A percentile compares a stretch with the other conserved stretches of the same genome.
Conservation (phyloP, 495 filamentous ascomycete species). For the Astrocystis sublimbata region DNA sequence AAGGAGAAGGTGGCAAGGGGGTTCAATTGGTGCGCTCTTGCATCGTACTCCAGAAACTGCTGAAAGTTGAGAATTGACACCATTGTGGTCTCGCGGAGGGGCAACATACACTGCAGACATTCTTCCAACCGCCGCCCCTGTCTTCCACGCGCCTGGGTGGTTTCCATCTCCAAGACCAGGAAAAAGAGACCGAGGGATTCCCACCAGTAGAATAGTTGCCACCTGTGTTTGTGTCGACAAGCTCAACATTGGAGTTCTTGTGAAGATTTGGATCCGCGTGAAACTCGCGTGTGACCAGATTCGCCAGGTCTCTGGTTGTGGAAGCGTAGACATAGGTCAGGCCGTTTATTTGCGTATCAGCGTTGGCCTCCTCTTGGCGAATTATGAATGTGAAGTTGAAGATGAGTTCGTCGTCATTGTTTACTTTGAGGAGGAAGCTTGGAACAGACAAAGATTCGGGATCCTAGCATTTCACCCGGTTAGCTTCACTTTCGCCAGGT, state of each 20-base stretch:
- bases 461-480: slow-evolving; percentile 58
- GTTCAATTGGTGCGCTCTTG: slow-evolving; percentile 82
- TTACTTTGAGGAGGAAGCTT: slow-evolving; percentile 79
- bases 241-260: slow-evolving; percentile 92
- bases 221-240: slow-evolving; percentile 51
- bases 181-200: slow-evolving; percentile 79
- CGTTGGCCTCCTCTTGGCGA: slow-evolving; percentile 62
- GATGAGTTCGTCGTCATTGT: slow-evolving; percentile 84
- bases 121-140: slow-evolving; percentile 89
- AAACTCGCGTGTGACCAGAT: slow-evolving; percentile 90
- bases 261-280: slow-evolving; percentile 96
- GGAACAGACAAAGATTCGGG: slow-evolving; percentile 67
- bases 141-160: slow-evolving; percentile 84
- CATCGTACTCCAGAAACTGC: slow-evolving; percentile 93
- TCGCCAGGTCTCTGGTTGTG: slow-evolving; percentile 82
- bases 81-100: neutral
- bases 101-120: slow-evolving; percentile 75
- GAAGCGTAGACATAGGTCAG: slow-evolving; percentile 91
- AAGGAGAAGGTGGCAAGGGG: slow-evolving; percentile 91
- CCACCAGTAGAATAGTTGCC: slow-evolving; percentile 85
- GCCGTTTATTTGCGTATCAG: slow-evolving; percentile 80
- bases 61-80: slow-evolving; percentile 26
- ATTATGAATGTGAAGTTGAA: slow-evolving; percentile 92
- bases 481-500: slow-evolving; percentile 1
- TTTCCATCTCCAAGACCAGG: slow-evolving; percentile 96